phyloP scores from a whole-genome alignment of 768 basidiomycete species.

The Psilocybe subaeruginosa region DNA sequence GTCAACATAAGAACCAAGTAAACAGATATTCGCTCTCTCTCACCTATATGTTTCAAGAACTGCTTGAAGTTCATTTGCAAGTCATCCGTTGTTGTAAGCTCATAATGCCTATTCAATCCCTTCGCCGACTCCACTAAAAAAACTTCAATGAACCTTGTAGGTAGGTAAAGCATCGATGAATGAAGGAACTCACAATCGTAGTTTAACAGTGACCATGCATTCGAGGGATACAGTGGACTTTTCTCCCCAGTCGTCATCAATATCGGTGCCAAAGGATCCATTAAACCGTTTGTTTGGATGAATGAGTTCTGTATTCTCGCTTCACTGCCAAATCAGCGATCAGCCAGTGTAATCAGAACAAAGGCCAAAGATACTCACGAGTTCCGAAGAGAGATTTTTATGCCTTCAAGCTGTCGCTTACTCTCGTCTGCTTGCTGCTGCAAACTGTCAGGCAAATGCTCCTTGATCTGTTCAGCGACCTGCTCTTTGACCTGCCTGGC shows the following conservation, averaged over 20 bases:
- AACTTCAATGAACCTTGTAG: neutral
- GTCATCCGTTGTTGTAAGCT: conserved; percentile 42
- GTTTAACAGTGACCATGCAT: conserved; percentile 50
- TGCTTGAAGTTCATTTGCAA: conserved; percentile 50
- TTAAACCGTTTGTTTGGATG: conserved; percentile 39
- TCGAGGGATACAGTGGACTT: conserved; percentile 51
- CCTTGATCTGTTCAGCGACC: conserved; percentile 50
- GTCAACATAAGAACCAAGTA: neutral
- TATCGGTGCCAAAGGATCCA: conserved; percentile 50
- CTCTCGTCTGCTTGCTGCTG: conserved; percentile 46
- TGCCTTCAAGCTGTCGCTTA: conserved; percentile 43
- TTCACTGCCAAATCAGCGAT: conserved; percentile 34
- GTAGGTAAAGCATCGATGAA: neutral
- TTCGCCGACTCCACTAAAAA: conserved; percentile 44
- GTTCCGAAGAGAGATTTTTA: conserved; percentile 49
- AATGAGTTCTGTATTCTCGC: conserved; percentile 52
- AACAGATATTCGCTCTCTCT: neutral
- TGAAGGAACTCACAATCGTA: conserved; percentile 51
- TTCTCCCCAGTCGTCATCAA: conserved; percentile 49
- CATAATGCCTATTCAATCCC: conserved; percentile 52
- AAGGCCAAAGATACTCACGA: conserved; percentile 44
- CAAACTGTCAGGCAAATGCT: conserved; percentile 51
- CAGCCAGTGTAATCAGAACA: neutral
- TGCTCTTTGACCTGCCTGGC: conserved; percentile 44
- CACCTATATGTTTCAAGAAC: conserved; percentile 63